Conservation (phyloP, 768 basidiomycete species). For the Rickenella mellea region DNA sequence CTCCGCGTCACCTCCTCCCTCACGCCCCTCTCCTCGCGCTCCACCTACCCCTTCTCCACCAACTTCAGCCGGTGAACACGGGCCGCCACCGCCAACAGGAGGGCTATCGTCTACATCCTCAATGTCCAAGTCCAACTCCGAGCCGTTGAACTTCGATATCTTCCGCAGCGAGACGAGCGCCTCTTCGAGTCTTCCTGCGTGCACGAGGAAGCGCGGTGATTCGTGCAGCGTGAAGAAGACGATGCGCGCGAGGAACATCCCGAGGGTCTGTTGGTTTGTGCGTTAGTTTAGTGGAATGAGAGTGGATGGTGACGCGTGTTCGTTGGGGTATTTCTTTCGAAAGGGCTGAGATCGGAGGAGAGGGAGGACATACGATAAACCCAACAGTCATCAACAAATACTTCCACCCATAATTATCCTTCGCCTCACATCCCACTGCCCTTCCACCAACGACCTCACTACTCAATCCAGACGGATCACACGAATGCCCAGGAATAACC, state of each 20-base stretch:
- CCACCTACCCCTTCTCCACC: background rate
- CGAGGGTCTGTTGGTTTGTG: slow-evolving; percentile 54
- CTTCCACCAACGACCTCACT: no score
- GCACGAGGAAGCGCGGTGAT: slow-evolving; percentile 88
- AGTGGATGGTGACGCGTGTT: background rate
- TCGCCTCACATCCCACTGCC: no score
- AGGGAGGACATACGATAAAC: slow-evolving; percentile 55
- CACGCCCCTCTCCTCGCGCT: background rate
- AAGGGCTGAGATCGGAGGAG: background rate
- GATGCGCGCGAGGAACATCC: slow-evolving; percentile 83
- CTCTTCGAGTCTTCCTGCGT: slow-evolving; percentile 76
- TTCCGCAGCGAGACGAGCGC: slow-evolving; percentile 75
- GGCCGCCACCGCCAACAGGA: no score
- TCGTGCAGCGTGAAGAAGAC: slow-evolving; percentile 89
- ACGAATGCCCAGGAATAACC: slow-evolving; percentile 71
- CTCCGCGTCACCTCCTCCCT: background rate
- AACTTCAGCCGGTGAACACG: no score
- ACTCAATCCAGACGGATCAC: slow-evolving; percentile 21
- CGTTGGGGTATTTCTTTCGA: slow-evolving; percentile 1
- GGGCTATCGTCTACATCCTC: slow-evolving; percentile 56
- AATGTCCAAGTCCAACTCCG: slow-evolving; percentile 52
- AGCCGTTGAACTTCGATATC: slow-evolving; percentile 83
- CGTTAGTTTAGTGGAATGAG: slow-evolving; percentile 1
- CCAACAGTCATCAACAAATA: slow-evolving; percentile 71
- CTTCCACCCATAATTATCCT: slow-evolving; percentile 83